phyloP scores from a whole-genome alignment of 805 yeast genomes.

The Blastobotrys parvus region DNA sequence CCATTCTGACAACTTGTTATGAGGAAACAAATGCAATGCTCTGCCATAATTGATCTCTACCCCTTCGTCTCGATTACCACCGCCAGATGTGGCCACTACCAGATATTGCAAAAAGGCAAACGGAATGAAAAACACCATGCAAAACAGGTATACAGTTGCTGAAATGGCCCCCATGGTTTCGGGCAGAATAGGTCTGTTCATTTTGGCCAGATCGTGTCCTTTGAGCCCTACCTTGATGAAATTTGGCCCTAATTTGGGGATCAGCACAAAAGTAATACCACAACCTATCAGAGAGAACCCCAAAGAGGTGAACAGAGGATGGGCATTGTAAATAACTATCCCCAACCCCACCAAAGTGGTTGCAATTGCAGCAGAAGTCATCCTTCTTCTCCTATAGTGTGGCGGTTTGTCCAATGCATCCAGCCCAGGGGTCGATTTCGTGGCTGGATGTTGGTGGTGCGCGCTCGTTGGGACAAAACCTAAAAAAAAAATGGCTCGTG shows the following conservation, averaged over 20 bases:
- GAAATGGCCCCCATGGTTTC: conserved; percentile 91
- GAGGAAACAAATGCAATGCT: conserved; percentile 47
- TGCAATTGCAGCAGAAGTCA: not conserved
- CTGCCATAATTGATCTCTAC: conserved; percentile 18
- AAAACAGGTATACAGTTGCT: conserved; percentile 69
- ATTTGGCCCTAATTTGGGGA: conserved; percentile 59
- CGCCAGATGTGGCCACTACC: conserved; percentile 50
- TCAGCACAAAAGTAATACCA: conserved; percentile 46
- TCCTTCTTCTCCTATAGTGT: too few species aligned
- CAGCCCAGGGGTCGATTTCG: too few species aligned
- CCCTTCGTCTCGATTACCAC: conserved; percentile 45
- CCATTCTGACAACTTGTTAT: conserved; percentile 74
- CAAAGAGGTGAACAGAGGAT: conserved; percentile 49
- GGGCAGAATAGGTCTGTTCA: conserved; percentile 66
- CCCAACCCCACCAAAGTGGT: conserved; percentile 8
- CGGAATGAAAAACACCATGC: conserved; percentile 82
- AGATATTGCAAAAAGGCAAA: conserved; percentile 73
- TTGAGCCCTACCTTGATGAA: conserved; percentile 73
- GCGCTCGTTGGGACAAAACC: too few species aligned
- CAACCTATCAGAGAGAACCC: conserved; percentile 68
- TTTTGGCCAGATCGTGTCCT: conserved; percentile 78
- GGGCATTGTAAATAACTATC: conserved; percentile 22
- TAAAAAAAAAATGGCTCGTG: too few species aligned
- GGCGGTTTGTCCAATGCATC: too few species aligned
- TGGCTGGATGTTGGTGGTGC: too few species aligned